Percentiles rank a stretch among this genome's conserved stretches.
Conservation (phyloP, 352 stramenopile genomes). For the Globisporangium echinulatum region DNA sequence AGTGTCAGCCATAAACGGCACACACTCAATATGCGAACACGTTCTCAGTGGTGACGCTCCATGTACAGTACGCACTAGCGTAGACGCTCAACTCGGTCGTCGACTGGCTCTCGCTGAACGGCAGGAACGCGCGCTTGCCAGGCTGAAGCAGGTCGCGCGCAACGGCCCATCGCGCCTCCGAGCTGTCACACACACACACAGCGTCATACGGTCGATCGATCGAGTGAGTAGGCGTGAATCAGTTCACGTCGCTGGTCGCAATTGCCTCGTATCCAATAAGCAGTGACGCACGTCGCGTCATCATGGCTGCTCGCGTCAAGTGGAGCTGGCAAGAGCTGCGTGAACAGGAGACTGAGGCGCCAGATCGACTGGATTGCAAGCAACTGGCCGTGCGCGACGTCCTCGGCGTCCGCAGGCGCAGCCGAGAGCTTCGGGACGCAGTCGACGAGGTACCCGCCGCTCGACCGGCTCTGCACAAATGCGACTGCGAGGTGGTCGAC, state of each 20-base stretch:
- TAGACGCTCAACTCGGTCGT: slow-evolving; percentile 13
- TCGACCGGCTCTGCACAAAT: slow-evolving; percentile 33
- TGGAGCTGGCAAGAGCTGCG: not conserved
- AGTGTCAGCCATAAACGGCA: not conserved
- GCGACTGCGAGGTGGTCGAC: slow-evolving; percentile 31
- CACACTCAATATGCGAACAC: not conserved
- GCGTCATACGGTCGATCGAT: not conserved
- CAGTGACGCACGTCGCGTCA: slow-evolving; percentile 4
- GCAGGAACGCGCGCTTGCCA: slow-evolving; percentile 29
- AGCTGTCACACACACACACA: slow-evolving; percentile 5
- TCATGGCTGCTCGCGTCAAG: slow-evolving; percentile 2
- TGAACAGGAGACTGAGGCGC: slow-evolving; percentile 17
- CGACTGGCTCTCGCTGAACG: slow-evolving; percentile 15
- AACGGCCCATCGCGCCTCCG: slow-evolving; percentile 36
- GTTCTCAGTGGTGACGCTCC: no score
- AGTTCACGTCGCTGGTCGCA: not conserved
- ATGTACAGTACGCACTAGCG: not conserved
- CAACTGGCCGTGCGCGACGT: slow-evolving; percentile 15
- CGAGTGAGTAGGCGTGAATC: not conserved
- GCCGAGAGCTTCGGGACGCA: slow-evolving; percentile 14
- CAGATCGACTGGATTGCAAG: slow-evolving; percentile 17
- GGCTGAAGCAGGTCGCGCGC: slow-evolving; percentile 38
- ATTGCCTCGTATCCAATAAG: not conserved
- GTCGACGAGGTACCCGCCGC: slow-evolving; percentile 31
- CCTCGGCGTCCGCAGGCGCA: slow-evolving; percentile 1